These are phyloP conservation scores for Chaetomium tenue DNA, from an alignment of 495 filamentous ascomycete genomes.

Conservation along the genomic window DNA sequence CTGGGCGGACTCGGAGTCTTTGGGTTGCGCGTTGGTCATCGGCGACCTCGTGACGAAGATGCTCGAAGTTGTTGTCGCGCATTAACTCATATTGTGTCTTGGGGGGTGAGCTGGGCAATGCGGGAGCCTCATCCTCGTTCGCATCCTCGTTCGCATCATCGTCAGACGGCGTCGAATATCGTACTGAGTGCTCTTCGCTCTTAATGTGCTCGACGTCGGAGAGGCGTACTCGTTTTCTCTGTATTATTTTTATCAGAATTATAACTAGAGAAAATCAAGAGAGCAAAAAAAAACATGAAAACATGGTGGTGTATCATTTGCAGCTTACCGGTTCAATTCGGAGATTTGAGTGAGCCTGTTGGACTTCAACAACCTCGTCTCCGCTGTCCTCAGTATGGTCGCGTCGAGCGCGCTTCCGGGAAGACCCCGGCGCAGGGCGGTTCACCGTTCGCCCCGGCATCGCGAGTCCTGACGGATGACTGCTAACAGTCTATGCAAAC, in stretches of 20 bases:
- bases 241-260: slow-evolving; percentile 10
- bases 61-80: slow-evolving; percentile 52
- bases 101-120: slow-evolving; percentile 34
- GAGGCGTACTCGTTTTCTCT: slow-evolving; percentile 48
- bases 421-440: slow-evolving; percentile 28
- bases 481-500: slow-evolving; percentile 4
- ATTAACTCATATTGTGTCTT: slow-evolving; percentile 52
- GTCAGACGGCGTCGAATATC: slow-evolving; percentile 34
- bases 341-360: slow-evolving; percentile 46
- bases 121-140: slow-evolving; percentile 19
- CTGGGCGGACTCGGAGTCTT: slow-evolving; percentile 57
- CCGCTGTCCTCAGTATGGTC: slow-evolving; percentile 42
- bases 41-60: slow-evolving; percentile 54
- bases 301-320: neutral
- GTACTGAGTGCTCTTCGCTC: slow-evolving; percentile 22
- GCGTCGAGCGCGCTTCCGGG: slow-evolving; percentile 38
- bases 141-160: slow-evolving; percentile 34
- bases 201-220: slow-evolving; percentile 34
- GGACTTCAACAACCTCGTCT: slow-evolving; percentile 48
- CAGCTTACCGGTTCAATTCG: slow-evolving; percentile 47
- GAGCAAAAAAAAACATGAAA: neutral
- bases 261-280: neutral
- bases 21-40: slow-evolving; percentile 72
- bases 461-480: neutral
- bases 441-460: slow-evolving; percentile 30